These are phyloP conservation scores for Fusarium brevicatenulatum DNA, from an alignment of 2,329 filamentous ascomycete species.

Conservation along the genomic window DNA sequence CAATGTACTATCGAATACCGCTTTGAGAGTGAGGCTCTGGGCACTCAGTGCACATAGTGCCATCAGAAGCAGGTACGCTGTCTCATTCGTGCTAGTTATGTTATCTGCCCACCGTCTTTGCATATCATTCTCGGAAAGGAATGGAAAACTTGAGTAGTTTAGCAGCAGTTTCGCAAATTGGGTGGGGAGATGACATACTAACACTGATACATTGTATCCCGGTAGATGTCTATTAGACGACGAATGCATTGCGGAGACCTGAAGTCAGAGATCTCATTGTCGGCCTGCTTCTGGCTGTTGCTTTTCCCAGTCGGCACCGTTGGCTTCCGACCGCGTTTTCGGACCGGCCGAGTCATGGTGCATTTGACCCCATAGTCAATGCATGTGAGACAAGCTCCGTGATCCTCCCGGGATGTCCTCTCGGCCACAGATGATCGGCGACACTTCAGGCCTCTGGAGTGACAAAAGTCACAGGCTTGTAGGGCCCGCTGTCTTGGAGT, in stretches of 20 bases:
- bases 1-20: neutral
- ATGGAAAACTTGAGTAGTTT: neutral
- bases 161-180: accelerated
- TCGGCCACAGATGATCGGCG: neutral
- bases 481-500: neutral
- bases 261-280: neutral
- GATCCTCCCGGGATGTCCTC: too few relatives aligned
- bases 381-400: neutral
- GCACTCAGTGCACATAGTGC: neutral
- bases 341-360: neutral
- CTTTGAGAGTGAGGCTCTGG: conserved; percentile 1
- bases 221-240: neutral
- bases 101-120: neutral
- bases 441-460: neutral
- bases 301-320: neutral
- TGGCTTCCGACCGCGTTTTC: neutral
- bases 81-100: neutral
- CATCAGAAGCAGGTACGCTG: neutral
- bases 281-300: accelerated
- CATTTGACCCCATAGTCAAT: neutral
- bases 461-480: neutral
- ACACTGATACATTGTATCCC: neutral
- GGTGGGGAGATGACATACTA: neutral
- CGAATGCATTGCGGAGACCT: neutral
- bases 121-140: neutral